phyloP scores from a whole-genome alignment of 2,329 filamentous ascomycete species.

The Colletotrichum eremochloae region DNA sequence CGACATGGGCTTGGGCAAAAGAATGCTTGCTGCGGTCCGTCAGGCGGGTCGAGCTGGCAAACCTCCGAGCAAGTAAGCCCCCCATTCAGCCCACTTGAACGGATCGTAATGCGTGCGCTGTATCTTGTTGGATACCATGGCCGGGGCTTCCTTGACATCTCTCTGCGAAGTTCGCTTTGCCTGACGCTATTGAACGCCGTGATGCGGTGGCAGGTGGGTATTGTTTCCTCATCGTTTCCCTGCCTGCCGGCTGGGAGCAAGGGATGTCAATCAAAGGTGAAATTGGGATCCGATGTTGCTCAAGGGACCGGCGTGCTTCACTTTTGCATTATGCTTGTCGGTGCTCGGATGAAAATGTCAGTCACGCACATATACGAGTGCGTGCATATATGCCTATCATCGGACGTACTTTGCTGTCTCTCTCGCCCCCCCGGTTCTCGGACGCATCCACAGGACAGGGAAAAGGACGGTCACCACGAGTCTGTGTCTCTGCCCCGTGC shows the following conservation, averaged over 20 bases:
- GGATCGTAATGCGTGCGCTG: not conserved
- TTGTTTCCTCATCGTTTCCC: constrained; percentile 14
- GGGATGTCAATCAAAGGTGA: not conserved
- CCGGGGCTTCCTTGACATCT: not conserved
- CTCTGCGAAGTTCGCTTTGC: not conserved
- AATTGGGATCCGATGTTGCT: constrained; percentile 22
- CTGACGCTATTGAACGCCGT: constrained; percentile 35
- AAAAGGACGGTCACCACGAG: not conserved
- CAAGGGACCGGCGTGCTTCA: not conserved
- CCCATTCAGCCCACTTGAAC: not conserved
- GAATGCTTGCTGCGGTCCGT: not conserved
- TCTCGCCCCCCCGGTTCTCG: too few relatives aligned
- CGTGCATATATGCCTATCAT: not conserved
- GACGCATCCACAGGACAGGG: not conserved
- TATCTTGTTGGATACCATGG: not conserved
- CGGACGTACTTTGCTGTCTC: constrained; percentile 1
- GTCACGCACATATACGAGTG: constrained; percentile 25
- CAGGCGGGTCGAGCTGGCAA: not conserved
- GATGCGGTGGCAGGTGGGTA: constrained; percentile 30
- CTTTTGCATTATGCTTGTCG: not conserved
- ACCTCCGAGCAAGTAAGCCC: too few relatives aligned
- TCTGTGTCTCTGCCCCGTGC: constrained; percentile 11
- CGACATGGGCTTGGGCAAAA: not conserved
- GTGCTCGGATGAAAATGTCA: constrained; percentile 32
- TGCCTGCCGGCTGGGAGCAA: not conserved